These are phyloP conservation scores for Populus pruinosa DNA, from an alignment of 345 rosid species.

Conservation along the genomic window DNA sequence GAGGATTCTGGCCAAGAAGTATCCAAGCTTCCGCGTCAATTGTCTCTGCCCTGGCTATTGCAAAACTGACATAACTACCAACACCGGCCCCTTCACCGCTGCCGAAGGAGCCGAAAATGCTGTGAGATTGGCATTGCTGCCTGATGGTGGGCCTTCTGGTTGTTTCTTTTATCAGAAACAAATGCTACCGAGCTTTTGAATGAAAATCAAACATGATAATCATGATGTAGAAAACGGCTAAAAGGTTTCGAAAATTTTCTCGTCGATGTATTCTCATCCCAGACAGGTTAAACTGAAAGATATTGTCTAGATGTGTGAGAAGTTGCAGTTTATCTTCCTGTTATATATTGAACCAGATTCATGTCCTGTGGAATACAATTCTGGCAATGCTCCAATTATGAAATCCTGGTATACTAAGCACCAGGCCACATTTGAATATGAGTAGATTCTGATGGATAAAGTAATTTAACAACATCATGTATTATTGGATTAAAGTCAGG, in stretches of 20 bases:
- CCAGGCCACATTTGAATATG: no score
- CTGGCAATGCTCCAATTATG: no score
- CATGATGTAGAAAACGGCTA: neutral
- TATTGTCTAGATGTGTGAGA: neutral
- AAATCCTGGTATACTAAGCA: no score
- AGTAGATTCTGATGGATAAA: no score
- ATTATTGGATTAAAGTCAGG: no score
- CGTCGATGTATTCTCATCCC: neutral
- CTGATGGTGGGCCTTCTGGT: conserved; percentile 34
- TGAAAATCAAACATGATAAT: neutral
- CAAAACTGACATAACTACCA: conserved; percentile 31
- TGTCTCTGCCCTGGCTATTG: conserved; percentile 35
- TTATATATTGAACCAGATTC: no score
- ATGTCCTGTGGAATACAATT: no score
- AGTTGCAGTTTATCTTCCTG: neutral
- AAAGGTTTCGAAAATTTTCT: neutral
- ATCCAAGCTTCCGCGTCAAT: conserved; percentile 24
- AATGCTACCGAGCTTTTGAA: conserved; percentile 2
- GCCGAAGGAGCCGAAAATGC: conserved; percentile 34
- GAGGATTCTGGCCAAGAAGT: conserved; percentile 34
- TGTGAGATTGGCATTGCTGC: conserved; percentile 32
- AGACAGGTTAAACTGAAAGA: neutral
- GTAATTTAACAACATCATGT: no score
- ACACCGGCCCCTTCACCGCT: conserved; percentile 18
- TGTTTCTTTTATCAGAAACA: conserved; percentile 21